phyloP scores from a whole-genome alignment of 2,329 filamentous ascomycete species.

The Aspergillus transmontanensis region DNA sequence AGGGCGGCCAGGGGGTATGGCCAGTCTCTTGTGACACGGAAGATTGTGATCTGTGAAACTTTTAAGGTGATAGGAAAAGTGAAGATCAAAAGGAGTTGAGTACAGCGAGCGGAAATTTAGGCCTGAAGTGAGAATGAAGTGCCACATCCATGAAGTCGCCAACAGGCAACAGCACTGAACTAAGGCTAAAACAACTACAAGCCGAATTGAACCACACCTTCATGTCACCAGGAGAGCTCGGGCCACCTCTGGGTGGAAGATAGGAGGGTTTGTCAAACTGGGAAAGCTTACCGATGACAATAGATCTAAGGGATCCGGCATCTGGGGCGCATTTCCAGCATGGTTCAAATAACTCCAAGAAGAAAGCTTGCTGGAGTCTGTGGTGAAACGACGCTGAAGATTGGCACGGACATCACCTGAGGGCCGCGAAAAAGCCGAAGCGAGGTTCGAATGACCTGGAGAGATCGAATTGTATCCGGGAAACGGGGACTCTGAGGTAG shows the following conservation, averaged over 20 bases:
- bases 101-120: not conserved
- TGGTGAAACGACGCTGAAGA: constrained; percentile 90
- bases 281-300: constrained; percentile 54
- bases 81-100: not conserved
- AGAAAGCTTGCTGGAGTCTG: constrained; percentile 81
- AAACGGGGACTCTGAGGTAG: constrained; percentile 74
- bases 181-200: not conserved
- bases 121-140: not conserved
- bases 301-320: constrained; percentile 57
- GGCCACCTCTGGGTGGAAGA: not conserved
- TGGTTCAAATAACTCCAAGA: constrained; percentile 69
- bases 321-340: constrained; percentile 46
- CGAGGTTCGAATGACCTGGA: constrained; percentile 66
- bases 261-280: constrained; percentile 8
- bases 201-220: not conserved
- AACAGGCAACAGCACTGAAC: not conserved
- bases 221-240: not conserved
- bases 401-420: constrained; percentile 72
- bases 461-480: constrained; percentile 73
- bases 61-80: not conserved
- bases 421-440: constrained; percentile 57
- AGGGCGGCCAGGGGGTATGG: not conserved
- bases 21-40: not conserved
- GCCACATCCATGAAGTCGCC: not conserved
- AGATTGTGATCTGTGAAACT: not conserved